Evolutionary conservation across 176 grass and related monocot species (phyloP).

Genomic region (Areca catechu): DNA sequence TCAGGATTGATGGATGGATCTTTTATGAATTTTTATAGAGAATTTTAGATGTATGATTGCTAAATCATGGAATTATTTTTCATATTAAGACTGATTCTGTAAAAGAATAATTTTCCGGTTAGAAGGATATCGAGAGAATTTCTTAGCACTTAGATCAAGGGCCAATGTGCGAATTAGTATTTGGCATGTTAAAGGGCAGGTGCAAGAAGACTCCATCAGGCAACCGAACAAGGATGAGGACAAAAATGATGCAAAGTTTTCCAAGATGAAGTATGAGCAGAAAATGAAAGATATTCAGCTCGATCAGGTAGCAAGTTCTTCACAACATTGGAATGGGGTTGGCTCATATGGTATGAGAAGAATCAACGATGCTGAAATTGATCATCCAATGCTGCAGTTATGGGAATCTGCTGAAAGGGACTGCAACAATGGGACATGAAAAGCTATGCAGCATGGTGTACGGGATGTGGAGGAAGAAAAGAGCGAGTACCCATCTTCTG

Average conservation of each 20-base stretch:
- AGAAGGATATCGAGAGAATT: too few relatives aligned
- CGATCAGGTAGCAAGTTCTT: conserved; percentile 18
- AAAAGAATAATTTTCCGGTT: too few relatives aligned
- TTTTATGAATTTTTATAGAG: too few relatives aligned
- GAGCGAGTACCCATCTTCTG: conserved; percentile 56
- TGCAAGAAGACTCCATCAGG: conserved; percentile 30
- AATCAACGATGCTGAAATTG: conserved; percentile 34
- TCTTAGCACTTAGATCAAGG: too few relatives aligned
- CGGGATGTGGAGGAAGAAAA: conserved; percentile 47
- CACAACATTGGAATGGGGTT: conserved; percentile 32
- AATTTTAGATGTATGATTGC: too few relatives aligned
- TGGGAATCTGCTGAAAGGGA: conserved; percentile 2
- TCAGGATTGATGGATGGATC: too few relatives aligned
- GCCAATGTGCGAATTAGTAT: too few relatives aligned
- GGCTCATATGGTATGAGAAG: conserved; percentile 27
- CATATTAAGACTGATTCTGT: too few relatives aligned
- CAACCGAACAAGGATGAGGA: background rate
- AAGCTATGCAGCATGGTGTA: conserved; percentile 37
- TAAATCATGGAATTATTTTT: too few relatives aligned
- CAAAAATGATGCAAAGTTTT: conserved; percentile 22
- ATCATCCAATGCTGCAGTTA: conserved; percentile 83
- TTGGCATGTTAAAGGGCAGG: conserved; percentile 1
- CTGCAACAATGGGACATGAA: conserved; percentile 2
- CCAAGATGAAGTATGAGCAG: conserved; percentile 14
- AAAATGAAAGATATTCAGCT: conserved; percentile 15